These are phyloP conservation scores for Xanthoceras sorbifolium DNA, from an alignment of 345 rosid species.

Conservation along the genomic window DNA sequence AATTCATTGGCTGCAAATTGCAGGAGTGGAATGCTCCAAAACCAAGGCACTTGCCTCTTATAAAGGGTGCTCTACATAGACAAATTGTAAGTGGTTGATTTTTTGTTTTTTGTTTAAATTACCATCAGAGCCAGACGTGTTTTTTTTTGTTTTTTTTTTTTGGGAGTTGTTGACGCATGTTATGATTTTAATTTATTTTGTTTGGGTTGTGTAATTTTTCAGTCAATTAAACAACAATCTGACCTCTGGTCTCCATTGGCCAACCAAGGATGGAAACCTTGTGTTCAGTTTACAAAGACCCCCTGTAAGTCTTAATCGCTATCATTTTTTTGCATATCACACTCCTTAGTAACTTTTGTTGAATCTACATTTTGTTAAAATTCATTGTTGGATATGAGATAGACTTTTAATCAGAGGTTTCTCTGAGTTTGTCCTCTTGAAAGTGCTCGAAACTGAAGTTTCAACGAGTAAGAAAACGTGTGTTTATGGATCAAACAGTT, in stretches of 20 bases:
- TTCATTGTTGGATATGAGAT: no score
- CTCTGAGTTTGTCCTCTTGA: not conserved
- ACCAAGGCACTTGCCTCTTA: constrained; percentile 66
- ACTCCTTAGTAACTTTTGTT: no score
- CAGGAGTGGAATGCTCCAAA: constrained; percentile 98
- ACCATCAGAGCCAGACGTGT: no score
- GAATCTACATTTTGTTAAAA: no score
- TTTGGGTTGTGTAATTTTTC: not conserved
- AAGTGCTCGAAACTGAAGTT: not conserved
- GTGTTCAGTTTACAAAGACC: constrained; percentile 34
- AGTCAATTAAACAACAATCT: constrained; percentile 63
- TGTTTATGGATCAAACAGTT: not conserved
- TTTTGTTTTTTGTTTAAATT: no score
- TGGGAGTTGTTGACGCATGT: not conserved
- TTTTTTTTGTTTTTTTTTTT: constrained; percentile 3
- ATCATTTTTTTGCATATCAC: not conserved
- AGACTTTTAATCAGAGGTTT: no score
- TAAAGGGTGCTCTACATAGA: constrained; percentile 62
- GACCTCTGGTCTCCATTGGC: constrained; percentile 91
- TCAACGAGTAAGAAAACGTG: not conserved
- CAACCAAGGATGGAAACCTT: constrained; percentile 82
- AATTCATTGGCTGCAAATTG: constrained; percentile 3
- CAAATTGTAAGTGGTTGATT: constrained; percentile 52
- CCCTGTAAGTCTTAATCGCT: constrained; percentile 46
- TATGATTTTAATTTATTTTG: not conserved